Conservation (phyloP, 345 rosid species). For the Mercurialis annua region DNA sequence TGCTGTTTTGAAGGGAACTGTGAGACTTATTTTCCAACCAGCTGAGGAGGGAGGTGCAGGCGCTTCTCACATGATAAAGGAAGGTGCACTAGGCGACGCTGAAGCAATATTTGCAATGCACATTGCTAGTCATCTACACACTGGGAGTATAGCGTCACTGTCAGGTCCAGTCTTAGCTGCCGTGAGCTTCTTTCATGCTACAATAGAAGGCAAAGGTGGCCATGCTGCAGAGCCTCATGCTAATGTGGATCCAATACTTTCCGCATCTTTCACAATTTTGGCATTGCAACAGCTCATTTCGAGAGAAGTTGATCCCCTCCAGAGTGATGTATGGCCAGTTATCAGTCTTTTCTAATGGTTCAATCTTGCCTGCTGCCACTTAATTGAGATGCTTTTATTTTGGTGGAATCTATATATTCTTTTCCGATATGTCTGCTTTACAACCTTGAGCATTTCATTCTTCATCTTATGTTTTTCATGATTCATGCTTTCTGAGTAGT, state of each 20-base stretch:
- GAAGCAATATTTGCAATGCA: conserved; percentile 93
- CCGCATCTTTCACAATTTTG: conserved; percentile 64
- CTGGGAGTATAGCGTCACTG: conserved; percentile 52
- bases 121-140: conserved; percentile 28
- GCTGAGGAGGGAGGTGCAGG: conserved; percentile 96
- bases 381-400: background rate
- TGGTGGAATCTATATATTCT: background rate
- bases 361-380: background rate
- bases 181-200: conserved; percentile 48
- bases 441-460: background rate
- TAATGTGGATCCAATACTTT: conserved; percentile 57
- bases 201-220: conserved; percentile 51
- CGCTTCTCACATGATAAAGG: conserved; percentile 71
- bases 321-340: conserved; percentile 40
- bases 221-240: conserved; percentile 58
- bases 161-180: conserved; percentile 69
- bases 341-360: background rate
- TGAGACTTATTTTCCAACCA: conserved; percentile 84
- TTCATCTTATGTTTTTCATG: background rate
- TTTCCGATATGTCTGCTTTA: background rate
- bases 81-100: conserved; percentile 85
- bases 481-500: background rate
- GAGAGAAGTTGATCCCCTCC: conserved; percentile 78
- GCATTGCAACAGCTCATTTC: conserved; percentile 78
- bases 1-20: conserved; percentile 64